phyloP scores from a whole-genome alignment of 805 yeast species.

The Starmerella roubikii region DNA sequence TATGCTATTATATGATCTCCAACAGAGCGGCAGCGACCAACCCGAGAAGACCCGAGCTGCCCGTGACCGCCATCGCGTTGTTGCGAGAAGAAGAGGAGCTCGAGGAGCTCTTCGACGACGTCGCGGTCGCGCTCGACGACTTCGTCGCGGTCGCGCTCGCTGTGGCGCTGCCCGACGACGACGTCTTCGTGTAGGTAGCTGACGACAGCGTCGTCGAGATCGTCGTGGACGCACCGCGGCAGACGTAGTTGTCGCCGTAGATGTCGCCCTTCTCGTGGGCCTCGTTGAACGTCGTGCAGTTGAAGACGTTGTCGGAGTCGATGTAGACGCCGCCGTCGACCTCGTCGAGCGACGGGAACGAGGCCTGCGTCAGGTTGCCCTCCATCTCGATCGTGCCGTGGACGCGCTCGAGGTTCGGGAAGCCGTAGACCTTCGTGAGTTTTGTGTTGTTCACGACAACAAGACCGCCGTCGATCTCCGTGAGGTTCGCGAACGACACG shows the following conservation, averaged over 20 bases:
- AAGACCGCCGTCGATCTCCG: conserved; percentile 84
- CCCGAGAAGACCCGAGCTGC: conserved; percentile 16
- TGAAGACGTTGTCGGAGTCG: conserved; percentile 50
- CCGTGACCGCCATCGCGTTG: conserved; percentile 13
- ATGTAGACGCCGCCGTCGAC: conserved; percentile 89
- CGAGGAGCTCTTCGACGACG: conserved; percentile 3
- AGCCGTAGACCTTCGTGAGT: conserved; percentile 52
- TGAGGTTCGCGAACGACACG: conserved; percentile 55
- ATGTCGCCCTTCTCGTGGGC: conserved; percentile 68
- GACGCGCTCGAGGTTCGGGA: conserved; percentile 56
- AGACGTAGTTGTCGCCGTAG: conserved; percentile 71
- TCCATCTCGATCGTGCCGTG: conserved; percentile 76
- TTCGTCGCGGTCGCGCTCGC: no score
- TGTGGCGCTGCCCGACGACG: conserved; percentile 7
- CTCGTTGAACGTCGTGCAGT: conserved; percentile 63
- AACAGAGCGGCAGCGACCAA: conserved; percentile 13
- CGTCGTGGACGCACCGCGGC: conserved; percentile 27
- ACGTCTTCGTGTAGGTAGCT: conserved; percentile 11
- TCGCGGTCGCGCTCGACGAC: conserved; percentile 7
- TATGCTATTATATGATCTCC: conserved; percentile 16
- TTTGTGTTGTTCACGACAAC: conserved; percentile 72
- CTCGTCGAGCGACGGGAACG: conserved; percentile 55
- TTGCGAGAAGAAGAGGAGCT: conserved; percentile 10
- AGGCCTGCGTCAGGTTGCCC: conserved; percentile 72
- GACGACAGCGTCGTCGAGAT: conserved; percentile 17